Evolutionary conservation across 805 yeast genomes (phyloP).

Genomic region (Clavispora vitiphila): DNA sequence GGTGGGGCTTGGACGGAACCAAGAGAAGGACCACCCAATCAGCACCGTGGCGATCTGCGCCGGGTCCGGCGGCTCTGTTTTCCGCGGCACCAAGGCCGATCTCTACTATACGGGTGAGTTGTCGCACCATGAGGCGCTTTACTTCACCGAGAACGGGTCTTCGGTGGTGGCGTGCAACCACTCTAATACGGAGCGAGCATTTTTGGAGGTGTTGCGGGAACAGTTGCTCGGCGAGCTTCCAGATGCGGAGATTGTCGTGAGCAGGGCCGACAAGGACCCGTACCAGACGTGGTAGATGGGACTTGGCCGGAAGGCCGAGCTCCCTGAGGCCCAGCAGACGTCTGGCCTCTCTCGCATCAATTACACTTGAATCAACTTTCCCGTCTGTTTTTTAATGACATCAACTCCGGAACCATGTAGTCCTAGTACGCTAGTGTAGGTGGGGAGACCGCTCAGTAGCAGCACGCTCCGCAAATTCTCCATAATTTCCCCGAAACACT

Average conservation of each 20-base stretch:
- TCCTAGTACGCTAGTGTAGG: no score
- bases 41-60: conserved; percentile 81
- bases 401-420: no score
- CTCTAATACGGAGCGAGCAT: conserved; percentile 90
- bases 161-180: conserved; percentile 80
- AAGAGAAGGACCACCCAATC: conserved; percentile 30
- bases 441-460: no score
- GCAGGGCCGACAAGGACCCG: conserved; percentile 65
- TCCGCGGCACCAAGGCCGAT: conserved; percentile 59
- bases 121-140: conserved; percentile 87
- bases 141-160: conserved; percentile 63
- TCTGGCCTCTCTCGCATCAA: no score
- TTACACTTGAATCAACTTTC: no score
- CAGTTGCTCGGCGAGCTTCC: conserved; percentile 45
- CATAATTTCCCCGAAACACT: no score
- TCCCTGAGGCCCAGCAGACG: no score
- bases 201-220: conserved; percentile 47
- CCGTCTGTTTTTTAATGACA: no score
- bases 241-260: conserved; percentile 41
- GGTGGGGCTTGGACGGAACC: conserved; percentile 41
- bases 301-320: no score
- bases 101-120: conserved; percentile 86
- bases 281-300: conserved; percentile 24
- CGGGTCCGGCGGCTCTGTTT: conserved; percentile 85
- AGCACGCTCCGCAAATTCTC: no score